phyloP scores from a whole-genome alignment of 208 protist genomes.

The Histomonas meleagridis region DNA sequence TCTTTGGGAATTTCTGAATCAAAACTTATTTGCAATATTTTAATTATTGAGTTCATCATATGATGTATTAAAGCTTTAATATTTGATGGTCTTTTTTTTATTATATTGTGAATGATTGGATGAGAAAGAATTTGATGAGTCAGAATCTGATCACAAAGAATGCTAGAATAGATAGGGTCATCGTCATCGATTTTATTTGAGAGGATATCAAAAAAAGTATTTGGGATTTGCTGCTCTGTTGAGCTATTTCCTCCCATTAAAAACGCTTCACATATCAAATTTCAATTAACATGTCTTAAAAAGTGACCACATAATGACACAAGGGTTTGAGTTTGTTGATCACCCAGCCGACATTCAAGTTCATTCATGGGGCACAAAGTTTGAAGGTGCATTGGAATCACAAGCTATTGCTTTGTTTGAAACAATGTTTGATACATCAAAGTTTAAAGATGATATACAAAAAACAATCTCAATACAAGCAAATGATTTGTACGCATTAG shows the following conservation, averaged over 20 bases:
- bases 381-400: background rate
- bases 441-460: background rate
- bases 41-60: background rate
- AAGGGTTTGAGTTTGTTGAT: background rate
- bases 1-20: background rate
- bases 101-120: background rate
- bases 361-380: background rate
- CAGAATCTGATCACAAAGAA: background rate
- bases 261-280: no score
- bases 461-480: background rate
- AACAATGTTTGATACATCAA: background rate
- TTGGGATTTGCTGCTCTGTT: background rate
- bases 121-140: background rate
- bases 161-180: background rate
- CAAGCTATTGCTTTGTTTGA: background rate
- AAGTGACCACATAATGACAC: no score
- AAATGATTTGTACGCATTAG: background rate
- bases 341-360: constrained; percentile 26
- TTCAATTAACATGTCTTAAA: no score
- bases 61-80: background rate
- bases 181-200: background rate
- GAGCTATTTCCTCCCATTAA: background rate
- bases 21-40: background rate
- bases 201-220: background rate
- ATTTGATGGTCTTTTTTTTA: background rate